Evolutionary conservation across 306 rosid species (phyloP).

Genomic region (Psophocarpus tetragonolobus): DNA sequence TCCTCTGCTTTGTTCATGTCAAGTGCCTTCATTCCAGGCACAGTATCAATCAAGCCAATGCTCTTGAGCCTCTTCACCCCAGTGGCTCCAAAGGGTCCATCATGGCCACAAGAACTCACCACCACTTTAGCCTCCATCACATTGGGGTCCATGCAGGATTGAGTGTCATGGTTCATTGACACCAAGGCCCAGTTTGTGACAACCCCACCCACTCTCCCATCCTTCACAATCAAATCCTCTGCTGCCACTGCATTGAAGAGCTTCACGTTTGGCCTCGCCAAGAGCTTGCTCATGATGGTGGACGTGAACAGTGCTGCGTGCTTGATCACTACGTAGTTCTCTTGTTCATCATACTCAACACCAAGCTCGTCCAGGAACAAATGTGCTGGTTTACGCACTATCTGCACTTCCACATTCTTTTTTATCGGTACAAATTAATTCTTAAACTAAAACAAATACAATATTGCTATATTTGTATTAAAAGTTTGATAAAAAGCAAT

Average conservation of each 20-base stretch:
- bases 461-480: too few relatives aligned
- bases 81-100: slow-evolving; percentile 90
- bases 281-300: slow-evolving; percentile 90
- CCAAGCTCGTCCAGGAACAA: slow-evolving; percentile 70
- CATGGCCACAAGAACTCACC: slow-evolving; percentile 90
- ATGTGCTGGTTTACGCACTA: slow-evolving; percentile 85
- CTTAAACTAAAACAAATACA: too few relatives aligned
- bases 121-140: slow-evolving; percentile 95
- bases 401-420: slow-evolving; percentile 1
- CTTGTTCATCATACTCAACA: slow-evolving; percentile 73
- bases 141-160: slow-evolving; percentile 95
- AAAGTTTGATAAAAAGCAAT: too few relatives aligned
- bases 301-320: slow-evolving; percentile 92
- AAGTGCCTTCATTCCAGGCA: slow-evolving; percentile 86
- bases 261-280: slow-evolving; percentile 81
- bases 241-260: slow-evolving; percentile 89
- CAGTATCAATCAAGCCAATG: slow-evolving; percentile 68
- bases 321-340: slow-evolving; percentile 80
- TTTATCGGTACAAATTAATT: too few relatives aligned
- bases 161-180: slow-evolving; percentile 87
- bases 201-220: slow-evolving; percentile 73
- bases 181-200: slow-evolving; percentile 94
- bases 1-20: slow-evolving; percentile 93
- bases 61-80: slow-evolving; percentile 86
- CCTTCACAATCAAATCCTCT: slow-evolving; percentile 79